phyloP scores from a whole-genome alignment of 164 flowering plant genomes.

The Macadamia integrifolia region DNA sequence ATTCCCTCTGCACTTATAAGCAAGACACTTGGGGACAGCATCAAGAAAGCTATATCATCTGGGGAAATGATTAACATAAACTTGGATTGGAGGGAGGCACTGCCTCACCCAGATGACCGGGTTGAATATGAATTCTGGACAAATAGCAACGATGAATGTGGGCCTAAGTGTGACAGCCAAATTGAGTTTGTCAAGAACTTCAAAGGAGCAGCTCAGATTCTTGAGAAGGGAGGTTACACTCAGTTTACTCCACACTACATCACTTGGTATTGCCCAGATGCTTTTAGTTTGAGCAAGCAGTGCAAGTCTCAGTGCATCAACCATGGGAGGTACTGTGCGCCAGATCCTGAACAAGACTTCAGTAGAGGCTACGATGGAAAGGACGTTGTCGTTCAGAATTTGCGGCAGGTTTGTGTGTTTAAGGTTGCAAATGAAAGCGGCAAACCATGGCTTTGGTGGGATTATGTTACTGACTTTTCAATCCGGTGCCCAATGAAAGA shows the following conservation, averaged over 20 bases:
- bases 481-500: constrained; percentile 96
- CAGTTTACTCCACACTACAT: constrained; percentile 92
- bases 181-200: constrained; percentile 76
- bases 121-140: constrained; percentile 99
- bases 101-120: constrained; percentile 93
- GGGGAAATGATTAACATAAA: constrained; percentile 70
- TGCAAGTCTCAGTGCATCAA: constrained; percentile 97
- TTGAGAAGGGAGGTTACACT: constrained; percentile 80
- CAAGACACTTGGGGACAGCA: constrained; percentile 69
- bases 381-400: constrained; percentile 86
- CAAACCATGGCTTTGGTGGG: constrained; percentile 98
- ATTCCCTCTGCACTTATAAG: constrained; percentile 87
- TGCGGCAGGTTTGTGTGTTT: constrained; percentile 78
- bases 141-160: constrained; percentile 89
- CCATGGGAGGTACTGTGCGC: constrained; percentile 96
- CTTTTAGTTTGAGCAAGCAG: constrained; percentile 77
- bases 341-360: constrained; percentile 95
- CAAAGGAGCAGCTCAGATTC: constrained; percentile 91
- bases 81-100: constrained; percentile 88
- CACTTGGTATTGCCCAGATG: constrained; percentile 96
- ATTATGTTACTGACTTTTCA: constrained; percentile 87
- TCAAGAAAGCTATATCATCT: constrained; percentile 55
- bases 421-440: constrained; percentile 81
- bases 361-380: constrained; percentile 84
- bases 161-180: constrained; percentile 87